Conservation (phyloP, 306 rosid genomes). For the Prunus fruticosa region DNA sequence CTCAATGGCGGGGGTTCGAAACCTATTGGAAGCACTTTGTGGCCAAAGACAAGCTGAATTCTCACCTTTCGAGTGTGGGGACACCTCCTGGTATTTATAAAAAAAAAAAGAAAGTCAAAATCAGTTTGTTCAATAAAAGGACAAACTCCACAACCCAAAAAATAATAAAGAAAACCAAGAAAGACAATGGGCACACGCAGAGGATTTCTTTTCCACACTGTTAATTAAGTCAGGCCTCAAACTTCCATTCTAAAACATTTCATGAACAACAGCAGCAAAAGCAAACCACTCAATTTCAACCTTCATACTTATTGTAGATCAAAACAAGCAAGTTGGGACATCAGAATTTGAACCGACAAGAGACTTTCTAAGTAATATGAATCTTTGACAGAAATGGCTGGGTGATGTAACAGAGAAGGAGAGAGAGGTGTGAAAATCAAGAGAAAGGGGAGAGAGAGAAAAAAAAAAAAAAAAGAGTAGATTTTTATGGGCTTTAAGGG, state of each 20-base stretch:
- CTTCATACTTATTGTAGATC: not conserved
- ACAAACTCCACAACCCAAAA: not conserved
- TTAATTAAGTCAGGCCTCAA: not conserved
- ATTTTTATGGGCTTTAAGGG: not conserved
- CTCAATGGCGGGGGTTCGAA: too few species aligned
- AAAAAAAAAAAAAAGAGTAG: not conserved
- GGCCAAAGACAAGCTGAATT: too few species aligned
- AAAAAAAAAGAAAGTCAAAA: not conserved
- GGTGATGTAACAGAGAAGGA: not conserved
- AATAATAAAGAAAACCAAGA: not conserved
- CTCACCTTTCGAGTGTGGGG: too few species aligned
- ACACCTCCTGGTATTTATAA: too few species aligned
- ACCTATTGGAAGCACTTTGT: too few species aligned
- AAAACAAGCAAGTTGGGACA: not conserved
- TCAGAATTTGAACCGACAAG: not conserved
- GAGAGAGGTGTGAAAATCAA: too few species aligned
- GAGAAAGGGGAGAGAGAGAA: not conserved
- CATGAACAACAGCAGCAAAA: not conserved
- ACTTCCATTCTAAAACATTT: not conserved
- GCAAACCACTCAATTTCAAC: not conserved
- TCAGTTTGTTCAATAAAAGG: not conserved
- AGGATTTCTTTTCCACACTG: not conserved
- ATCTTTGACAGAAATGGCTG: conserved; percentile 6
- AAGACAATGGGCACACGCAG: not conserved
- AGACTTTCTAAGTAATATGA: not conserved